Evolutionary conservation across 768 basidiomycete species (phyloP), one percentile per base, ranked within the genome.

Genomic region (Inosperma sp.): DNA sequence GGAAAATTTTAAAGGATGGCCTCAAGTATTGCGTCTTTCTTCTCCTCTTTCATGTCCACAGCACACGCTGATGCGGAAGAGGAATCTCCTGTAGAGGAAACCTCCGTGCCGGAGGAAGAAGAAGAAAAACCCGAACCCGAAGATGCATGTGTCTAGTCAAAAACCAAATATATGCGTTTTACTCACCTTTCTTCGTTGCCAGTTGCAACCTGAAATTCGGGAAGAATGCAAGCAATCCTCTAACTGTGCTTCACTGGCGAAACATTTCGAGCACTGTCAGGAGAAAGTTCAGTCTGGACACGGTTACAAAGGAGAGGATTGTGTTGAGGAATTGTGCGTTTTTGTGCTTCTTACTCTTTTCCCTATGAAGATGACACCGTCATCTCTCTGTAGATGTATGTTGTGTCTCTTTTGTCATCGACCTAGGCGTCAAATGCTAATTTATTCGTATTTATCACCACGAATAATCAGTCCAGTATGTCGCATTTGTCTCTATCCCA

Each of bases 241-340:
- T 3, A 80, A 84, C 56, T 94, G 93, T 58, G 79, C 78, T 31
- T 68, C 81, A 30, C 66, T 84, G 49, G 74, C 84, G 31, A 81
- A 86, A 62, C 93, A 95, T 72, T 95, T 94, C 68, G 79, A 86
- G 52, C 88, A 93, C 63, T 95, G 93, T 68, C 80, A 88, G 65
- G 88, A 93, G 68, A 93, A 91, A 72, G 84, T 96, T 40, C 69
- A 81, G 52, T 76, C 74, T 25, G 93, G 93, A 22, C 64, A 93
- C 61, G 93, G 91, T 31, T 91, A 79, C 80, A 84, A 89, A 65
- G 83, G 83, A 56, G 93, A 95, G 75, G 92, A 94, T 65, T 95
- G 92, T 63, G 86, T 93, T 30, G 89, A 93, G 71, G 91, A 92
- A 77, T 66, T 92, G 87, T 88, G 59, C 67, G 85, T 79, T n/a